phyloP scores from a whole-genome alignment of 2,329 filamentous ascomycete species.

The Alternaria gansuensis region DNA sequence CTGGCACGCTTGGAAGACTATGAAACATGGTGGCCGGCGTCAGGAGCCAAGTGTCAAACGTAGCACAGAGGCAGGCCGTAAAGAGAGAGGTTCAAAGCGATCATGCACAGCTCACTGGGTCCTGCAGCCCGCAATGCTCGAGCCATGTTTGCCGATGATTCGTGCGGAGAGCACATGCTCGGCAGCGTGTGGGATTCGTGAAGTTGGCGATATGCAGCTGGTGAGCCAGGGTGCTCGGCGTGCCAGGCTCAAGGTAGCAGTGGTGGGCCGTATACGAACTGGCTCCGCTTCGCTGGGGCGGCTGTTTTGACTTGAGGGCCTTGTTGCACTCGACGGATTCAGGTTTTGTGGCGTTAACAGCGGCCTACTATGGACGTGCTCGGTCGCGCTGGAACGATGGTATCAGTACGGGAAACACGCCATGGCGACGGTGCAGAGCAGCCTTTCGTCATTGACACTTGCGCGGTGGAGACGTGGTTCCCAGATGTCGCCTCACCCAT shows the following conservation, averaged over 20 bases:
- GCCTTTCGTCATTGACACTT: slow-evolving; percentile 37
- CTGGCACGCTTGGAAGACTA: slow-evolving; percentile 11
- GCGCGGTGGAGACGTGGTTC: slow-evolving; percentile 31
- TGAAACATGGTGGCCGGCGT: slow-evolving; percentile 7
- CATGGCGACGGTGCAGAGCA: slow-evolving; percentile 1
- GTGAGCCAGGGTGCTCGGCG: slow-evolving; percentile 19
- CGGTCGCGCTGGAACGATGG: slow-evolving; percentile 7
- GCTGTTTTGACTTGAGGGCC: slow-evolving; percentile 28
- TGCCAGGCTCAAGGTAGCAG: slow-evolving; percentile 15
- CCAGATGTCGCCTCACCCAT: slow-evolving; percentile 26
- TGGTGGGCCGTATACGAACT: slow-evolving; percentile 24
- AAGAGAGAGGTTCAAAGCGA: slow-evolving; percentile 20
- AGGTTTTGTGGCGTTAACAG: slow-evolving; percentile 36
- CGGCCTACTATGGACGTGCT: slow-evolving; percentile 29
- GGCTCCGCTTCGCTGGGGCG: slow-evolving; percentile 25
- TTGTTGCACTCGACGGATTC: slow-evolving; percentile 18
- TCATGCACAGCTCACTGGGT: slow-evolving; percentile 17
- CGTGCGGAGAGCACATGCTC: slow-evolving; percentile 19
- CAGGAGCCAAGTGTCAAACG: slow-evolving; percentile 14
- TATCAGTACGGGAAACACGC: neutral
- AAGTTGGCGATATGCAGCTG: slow-evolving; percentile 22
- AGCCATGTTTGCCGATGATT: slow-evolving; percentile 34
- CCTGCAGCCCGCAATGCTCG: slow-evolving; percentile 16
- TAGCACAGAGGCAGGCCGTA: slow-evolving; percentile 8
- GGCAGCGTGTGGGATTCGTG: slow-evolving; percentile 20